phyloP scores from a whole-genome alignment of 805 yeast genomes.

The Wickerhamiella brachini region DNA sequence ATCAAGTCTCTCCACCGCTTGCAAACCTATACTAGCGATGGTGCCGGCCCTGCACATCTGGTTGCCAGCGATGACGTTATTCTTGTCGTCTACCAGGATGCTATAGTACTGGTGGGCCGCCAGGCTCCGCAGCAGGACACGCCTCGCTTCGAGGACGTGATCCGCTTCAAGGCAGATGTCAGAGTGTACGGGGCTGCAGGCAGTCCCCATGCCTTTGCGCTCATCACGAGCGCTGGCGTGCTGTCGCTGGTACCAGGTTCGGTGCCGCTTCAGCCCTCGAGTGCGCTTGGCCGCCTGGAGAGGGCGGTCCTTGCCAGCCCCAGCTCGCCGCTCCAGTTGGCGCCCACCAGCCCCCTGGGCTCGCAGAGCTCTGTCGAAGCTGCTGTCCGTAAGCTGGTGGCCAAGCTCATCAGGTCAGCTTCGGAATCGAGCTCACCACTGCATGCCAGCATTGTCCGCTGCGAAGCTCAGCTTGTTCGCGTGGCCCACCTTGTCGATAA shows the following conservation, averaged over 20 bases:
- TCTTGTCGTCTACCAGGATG: conserved; percentile 42
- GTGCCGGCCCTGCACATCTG: conserved; percentile 32
- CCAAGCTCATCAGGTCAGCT: neutral
- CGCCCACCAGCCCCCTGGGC: neutral
- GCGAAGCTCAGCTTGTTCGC: neutral
- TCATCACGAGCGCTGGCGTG: conserved; percentile 16
- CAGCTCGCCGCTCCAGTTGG: neutral
- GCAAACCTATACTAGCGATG: conserved; percentile 32
- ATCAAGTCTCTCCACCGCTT: conserved; percentile 54
- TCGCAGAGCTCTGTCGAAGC: neutral
- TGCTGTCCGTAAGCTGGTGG: neutral
- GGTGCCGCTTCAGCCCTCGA: neutral
- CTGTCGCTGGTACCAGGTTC: neutral
- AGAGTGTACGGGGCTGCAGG: conserved; percentile 41
- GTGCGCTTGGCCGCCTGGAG: neutral
- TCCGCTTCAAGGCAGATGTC: conserved; percentile 41
- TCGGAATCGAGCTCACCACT: neutral
- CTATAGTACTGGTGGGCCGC: conserved; percentile 54
- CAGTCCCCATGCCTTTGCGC: conserved; percentile 45
- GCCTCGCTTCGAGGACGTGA: conserved; percentile 65
- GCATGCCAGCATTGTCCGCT: neutral
- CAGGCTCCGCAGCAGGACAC: conserved; percentile 3
- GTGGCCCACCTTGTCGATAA: neutral
- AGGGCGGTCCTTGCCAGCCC: neutral
- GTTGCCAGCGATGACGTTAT: conserved; percentile 46